phyloP scores from a whole-genome alignment of 768 basidiomycete species.

The Fomitopsis pulvina region DNA sequence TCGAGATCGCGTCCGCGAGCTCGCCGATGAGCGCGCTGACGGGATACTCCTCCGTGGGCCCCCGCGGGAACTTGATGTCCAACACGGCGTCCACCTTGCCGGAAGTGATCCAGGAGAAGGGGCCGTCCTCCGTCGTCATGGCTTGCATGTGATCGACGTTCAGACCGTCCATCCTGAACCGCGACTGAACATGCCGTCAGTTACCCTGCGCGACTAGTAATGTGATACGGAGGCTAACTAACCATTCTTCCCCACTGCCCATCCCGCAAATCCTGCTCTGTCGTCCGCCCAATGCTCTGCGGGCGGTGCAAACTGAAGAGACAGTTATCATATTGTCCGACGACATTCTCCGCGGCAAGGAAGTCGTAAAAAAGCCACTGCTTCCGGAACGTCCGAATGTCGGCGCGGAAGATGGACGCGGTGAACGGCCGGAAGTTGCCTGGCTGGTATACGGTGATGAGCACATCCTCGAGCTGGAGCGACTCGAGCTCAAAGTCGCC shows the following conservation, averaged over 20 bases:
- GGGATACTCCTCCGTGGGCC: constrained; percentile 59
- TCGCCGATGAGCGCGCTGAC: constrained; percentile 84
- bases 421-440: constrained; percentile 88
- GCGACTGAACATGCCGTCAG: constrained; percentile 52
- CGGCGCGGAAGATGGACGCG: constrained; percentile 89
- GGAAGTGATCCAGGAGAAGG: constrained; percentile 96
- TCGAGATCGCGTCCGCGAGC: constrained; percentile 84
- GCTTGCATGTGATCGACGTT: constrained; percentile 93
- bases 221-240: constrained; percentile 14
- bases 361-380: constrained; percentile 97
- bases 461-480: constrained; percentile 85
- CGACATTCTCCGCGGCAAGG: constrained; percentile 83
- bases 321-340: constrained; percentile 97
- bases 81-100: constrained; percentile 96
- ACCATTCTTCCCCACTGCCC: constrained; percentile 89
- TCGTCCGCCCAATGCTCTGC: constrained; percentile 90
- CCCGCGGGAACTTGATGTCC: constrained; percentile 94
- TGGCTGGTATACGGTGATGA: constrained; percentile 93
- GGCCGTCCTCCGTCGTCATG: constrained; percentile 74
- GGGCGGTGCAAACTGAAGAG: constrained; percentile 94
- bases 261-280: constrained; percentile 77
- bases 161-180: constrained; percentile 94
- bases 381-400: constrained; percentile 77
- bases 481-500: constrained; percentile 93
- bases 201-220: constrained; percentile 6